A percentile compares a stretch with the other conserved stretches of the same genome.
These are phyloP conservation scores for Dactylellina haptotyla DNA, from an alignment of 2,329 filamentous ascomycete species.

Conservation along the genomic window DNA sequence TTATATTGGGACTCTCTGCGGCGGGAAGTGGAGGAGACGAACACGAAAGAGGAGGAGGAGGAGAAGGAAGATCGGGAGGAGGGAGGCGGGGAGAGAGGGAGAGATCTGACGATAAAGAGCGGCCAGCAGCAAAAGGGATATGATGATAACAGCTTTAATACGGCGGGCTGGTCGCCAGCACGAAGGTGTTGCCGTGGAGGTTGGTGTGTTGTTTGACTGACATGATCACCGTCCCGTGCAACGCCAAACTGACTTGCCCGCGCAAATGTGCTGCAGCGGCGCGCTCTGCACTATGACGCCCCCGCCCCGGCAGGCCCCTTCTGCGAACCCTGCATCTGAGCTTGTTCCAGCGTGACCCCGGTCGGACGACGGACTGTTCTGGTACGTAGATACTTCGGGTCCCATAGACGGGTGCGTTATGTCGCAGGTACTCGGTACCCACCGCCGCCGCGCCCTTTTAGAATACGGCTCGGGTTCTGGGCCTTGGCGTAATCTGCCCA, in stretches of 20 bases:
- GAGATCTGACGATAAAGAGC: no score
- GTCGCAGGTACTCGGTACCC: constrained; percentile 7
- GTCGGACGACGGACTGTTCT: background rate
- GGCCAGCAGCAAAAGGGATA: no score
- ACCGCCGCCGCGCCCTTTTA: background rate
- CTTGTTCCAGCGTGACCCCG: background rate
- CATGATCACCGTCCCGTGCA: constrained; percentile 52
- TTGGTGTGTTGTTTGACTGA: constrained; percentile 36
- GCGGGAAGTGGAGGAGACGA: background rate
- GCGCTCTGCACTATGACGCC: constrained; percentile 26
- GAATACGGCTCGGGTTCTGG: background rate
- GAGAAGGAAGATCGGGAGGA: background rate
- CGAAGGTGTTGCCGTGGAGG: background rate
- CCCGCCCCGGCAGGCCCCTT: background rate
- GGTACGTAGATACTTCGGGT: background rate
- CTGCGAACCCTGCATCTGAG: background rate
- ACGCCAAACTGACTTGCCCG: constrained; percentile 11
- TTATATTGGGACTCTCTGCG: no score
- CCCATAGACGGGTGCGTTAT: background rate
- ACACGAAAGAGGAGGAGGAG: background rate
- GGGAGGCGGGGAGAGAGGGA: background rate
- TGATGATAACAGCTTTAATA: no score
- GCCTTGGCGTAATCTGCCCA: constrained; percentile 17
- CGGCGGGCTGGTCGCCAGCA: background rate
- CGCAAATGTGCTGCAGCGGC: constrained; percentile 3